A percentile compares a stretch with the other conserved stretches of the same genome.
phyloP scores from a whole-genome alignment of 1,284 basidiomycete genomes.

The Cystobasidium slooffiae region DNA sequence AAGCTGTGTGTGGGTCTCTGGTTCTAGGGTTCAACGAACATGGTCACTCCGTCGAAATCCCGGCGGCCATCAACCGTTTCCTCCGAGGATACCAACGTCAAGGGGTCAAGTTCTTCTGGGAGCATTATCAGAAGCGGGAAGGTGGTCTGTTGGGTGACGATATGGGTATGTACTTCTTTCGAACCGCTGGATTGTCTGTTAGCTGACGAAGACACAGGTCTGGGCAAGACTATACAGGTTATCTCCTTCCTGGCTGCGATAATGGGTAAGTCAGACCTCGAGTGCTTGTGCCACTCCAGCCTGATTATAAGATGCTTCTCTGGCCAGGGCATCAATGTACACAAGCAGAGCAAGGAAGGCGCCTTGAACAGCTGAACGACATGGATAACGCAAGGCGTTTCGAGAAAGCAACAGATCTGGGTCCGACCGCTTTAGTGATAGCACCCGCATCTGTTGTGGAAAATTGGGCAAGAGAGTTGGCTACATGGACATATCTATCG shows the following conservation, averaged over 20 bases:
- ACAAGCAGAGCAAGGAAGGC: constrained; percentile 17
- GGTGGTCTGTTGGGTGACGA: constrained; percentile 84
- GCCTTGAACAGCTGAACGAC: constrained; percentile 12
- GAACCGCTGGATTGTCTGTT: constrained; percentile 54
- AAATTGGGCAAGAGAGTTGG: constrained; percentile 81
- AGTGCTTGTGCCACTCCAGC: constrained; percentile 12
- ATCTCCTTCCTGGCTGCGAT: constrained; percentile 83
- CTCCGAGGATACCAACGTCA: constrained; percentile 82
- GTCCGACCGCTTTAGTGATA: constrained; percentile 77
- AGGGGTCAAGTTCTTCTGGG: constrained; percentile 75
- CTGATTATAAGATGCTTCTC: constrained; percentile 42
- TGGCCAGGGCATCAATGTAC: constrained; percentile 33
- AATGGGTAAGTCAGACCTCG: constrained; percentile 61
- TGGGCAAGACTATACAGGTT: constrained; percentile 85
- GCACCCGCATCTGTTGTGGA: constrained; percentile 75
- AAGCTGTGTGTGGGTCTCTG: constrained; percentile 46
- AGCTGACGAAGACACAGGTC: not conserved
- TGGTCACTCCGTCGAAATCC: constrained; percentile 58
- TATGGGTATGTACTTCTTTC: constrained; percentile 64
- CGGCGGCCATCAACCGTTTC: constrained; percentile 74
- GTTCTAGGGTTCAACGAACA: constrained; percentile 28
- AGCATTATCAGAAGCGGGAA: constrained; percentile 65
- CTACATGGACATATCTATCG: constrained; percentile 65
- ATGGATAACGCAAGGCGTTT: constrained; percentile 4
- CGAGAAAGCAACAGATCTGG: constrained; percentile 46